These are phyloP conservation scores for Clavulina sp. DNA, from an alignment of 768 basidiomycete genomes.

Conservation along the genomic window DNA sequence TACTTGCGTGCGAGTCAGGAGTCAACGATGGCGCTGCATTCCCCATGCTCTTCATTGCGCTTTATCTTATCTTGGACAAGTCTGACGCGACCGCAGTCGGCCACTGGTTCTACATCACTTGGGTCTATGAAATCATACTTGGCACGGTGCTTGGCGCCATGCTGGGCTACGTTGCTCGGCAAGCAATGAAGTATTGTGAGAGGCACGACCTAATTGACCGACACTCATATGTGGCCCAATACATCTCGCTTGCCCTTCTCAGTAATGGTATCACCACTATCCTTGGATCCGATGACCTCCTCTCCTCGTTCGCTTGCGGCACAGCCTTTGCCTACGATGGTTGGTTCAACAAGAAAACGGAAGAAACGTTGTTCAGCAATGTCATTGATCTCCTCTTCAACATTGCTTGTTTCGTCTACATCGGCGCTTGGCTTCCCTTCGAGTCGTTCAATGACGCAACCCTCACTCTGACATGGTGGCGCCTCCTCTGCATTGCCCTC, in stretches of 20 bases:
- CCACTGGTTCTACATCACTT: constrained; percentile 77
- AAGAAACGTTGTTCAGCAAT: constrained; percentile 87
- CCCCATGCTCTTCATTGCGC: constrained; percentile 77
- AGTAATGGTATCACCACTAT: constrained; percentile 72
- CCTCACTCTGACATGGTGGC: constrained; percentile 62
- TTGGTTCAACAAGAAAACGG: constrained; percentile 84
- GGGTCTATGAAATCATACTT: constrained; percentile 71
- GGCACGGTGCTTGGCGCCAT: constrained; percentile 57
- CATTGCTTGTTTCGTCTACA: constrained; percentile 80
- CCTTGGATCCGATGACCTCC: constrained; percentile 81
- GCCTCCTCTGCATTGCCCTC: constrained; percentile 68
- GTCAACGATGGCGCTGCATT: constrained; percentile 97
- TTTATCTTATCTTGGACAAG: constrained; percentile 66
- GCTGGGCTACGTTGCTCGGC: constrained; percentile 62
- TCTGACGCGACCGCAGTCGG: constrained; percentile 44
- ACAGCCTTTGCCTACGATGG: constrained; percentile 95
- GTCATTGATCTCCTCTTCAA: constrained; percentile 92
- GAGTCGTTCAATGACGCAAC: constrained; percentile 45
- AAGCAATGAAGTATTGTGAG: constrained; percentile 89
- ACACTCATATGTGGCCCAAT: constrained; percentile 89
- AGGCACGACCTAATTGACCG: constrained; percentile 74
- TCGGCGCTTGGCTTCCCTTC: constrained; percentile 98
- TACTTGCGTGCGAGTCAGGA: constrained; percentile 26
- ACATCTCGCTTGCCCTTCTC: constrained; percentile 65
- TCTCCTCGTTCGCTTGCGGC: constrained; percentile 89